Base-by-base conservation (phyloP, 1,139 yeast species). In the Saccharomyces hybrid region DNA sequence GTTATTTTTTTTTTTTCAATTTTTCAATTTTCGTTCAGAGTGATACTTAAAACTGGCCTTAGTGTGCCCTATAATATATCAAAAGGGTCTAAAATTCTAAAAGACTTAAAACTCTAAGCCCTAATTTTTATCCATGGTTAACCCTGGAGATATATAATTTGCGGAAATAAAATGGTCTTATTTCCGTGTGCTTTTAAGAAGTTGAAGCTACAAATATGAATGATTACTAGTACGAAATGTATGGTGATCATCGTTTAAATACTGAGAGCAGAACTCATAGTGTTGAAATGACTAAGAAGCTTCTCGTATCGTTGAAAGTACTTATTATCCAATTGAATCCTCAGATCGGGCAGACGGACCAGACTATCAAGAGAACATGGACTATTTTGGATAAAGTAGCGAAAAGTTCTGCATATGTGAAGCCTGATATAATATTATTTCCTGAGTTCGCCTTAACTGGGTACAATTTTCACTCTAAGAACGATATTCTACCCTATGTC, bases 391-490 rank as follows among this genome's bases (percentile, higher is more conserved):
- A 61, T 25, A 62, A 68, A 57, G 63, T 68, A 32, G 50, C 50
- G 14, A 56, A 63, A 25, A 23, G 60, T 31, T 48, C 51, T 4
- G 49, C 52, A 5, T 54, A 59, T 38, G 61, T 58, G n/a, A 59
- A 63, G n/a, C 76, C 81, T 1, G 90, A 88, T 66, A 62, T 90
- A 27, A 69, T 90, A 5, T 79, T 91, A 1, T 75, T 91, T 14
- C 96, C 97, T 0, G 97, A 91, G 64, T 72, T 90, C 54, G 91
- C 96, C 0, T 72, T 91, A 26, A 86, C 96, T 0, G 97, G 97
- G 1, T 91, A 90, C 69, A 86, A 86, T 64, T 89, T 84, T 70
- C 67, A 71, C 14, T 71, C 77, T 11, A 69, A 74, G 20, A 61
- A 66, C 0, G 83, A 81, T n/a, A 81, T 90, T 8, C 67, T 68